phyloP scores from a whole-genome alignment of 176 grass and related monocot genomes.

The Cenchrus americanus region DNA sequence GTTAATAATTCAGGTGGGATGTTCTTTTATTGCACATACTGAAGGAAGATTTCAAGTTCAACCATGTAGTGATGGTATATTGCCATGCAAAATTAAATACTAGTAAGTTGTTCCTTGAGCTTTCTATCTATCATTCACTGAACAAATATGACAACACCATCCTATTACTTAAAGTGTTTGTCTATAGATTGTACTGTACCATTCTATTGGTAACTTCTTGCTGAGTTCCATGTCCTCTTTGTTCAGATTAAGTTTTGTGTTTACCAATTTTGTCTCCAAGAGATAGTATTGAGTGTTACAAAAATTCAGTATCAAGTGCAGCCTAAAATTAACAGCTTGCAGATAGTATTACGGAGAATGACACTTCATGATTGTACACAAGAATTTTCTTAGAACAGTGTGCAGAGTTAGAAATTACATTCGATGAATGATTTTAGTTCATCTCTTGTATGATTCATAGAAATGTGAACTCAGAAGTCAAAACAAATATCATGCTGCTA shows the following conservation, averaged over 20 bases:
- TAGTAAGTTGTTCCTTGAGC: slow-evolving; percentile 27
- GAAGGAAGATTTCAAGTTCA: slow-evolving; percentile 25
- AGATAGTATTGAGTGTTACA: neutral
- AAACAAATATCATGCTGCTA: neutral
- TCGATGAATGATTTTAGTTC: neutral
- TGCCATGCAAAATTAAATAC: neutral
- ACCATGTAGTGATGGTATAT: neutral
- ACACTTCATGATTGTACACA: neutral
- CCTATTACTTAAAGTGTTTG: neutral
- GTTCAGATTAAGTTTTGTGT: slow-evolving; percentile 22
- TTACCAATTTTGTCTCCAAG: slow-evolving; percentile 17
- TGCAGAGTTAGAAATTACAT: neutral
- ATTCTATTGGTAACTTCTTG: slow-evolving; percentile 3
- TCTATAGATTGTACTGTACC: neutral
- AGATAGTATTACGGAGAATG: neutral
- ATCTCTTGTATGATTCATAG: slow-evolving; percentile 6
- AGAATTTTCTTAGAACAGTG: slow-evolving; percentile 8
- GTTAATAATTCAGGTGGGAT: slow-evolving; percentile 11
- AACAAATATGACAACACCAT: neutral
- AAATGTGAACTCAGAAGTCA: slow-evolving; percentile 8
- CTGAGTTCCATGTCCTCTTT: slow-evolving; percentile 2
- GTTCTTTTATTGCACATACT: slow-evolving; percentile 1
- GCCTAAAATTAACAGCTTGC: neutral
- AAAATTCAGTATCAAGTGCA: slow-evolving; percentile 1
- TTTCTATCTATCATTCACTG: neutral